Conservation (phyloP, 202 grass and related monocot genomes). For the Dendrocalamus latiflorus region DNA sequence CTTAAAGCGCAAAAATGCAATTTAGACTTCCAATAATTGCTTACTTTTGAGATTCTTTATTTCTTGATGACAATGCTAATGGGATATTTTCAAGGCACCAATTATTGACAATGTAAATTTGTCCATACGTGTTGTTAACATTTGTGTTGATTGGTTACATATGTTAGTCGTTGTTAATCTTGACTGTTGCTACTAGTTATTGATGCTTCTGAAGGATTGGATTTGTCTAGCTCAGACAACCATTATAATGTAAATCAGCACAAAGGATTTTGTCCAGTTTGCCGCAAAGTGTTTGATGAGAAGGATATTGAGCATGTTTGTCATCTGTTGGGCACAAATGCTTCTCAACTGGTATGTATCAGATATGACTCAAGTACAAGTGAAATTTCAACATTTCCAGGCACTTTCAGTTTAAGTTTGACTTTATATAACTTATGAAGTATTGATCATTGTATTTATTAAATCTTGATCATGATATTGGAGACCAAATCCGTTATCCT, state of each 20-base stretch:
- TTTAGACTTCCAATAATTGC: neutral
- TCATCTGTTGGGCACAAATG: constrained; percentile 50
- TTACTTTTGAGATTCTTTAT: neutral
- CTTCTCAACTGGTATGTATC: constrained; percentile 49
- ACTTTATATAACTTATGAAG: neutral
- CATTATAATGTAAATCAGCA: constrained; percentile 42
- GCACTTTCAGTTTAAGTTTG: neutral
- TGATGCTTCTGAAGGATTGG: constrained; percentile 31
- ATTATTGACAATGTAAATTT: neutral
- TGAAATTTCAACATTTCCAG: neutral
- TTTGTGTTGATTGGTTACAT: constrained; percentile 7
- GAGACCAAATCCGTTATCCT: neutral
- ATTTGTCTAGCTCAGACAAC: constrained; percentile 51
- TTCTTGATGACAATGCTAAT: neutral
- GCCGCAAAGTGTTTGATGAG: constrained; percentile 80
- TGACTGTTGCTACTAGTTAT: constrained; percentile 20
- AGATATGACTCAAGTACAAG: neutral
- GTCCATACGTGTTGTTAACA: neutral
- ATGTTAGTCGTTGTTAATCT: constrained; percentile 18
- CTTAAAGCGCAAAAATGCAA: neutral
- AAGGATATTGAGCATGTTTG: constrained; percentile 88
- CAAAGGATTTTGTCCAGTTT: constrained; percentile 90
- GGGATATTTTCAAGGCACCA: neutral
- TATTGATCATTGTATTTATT: too few species aligned
- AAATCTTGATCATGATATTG: neutral